A percentile compares a stretch with the other conserved stretches of the same genome.
Conservation (phyloP, 352 stramenopile species). For the Saprolegnia diclina region DNA sequence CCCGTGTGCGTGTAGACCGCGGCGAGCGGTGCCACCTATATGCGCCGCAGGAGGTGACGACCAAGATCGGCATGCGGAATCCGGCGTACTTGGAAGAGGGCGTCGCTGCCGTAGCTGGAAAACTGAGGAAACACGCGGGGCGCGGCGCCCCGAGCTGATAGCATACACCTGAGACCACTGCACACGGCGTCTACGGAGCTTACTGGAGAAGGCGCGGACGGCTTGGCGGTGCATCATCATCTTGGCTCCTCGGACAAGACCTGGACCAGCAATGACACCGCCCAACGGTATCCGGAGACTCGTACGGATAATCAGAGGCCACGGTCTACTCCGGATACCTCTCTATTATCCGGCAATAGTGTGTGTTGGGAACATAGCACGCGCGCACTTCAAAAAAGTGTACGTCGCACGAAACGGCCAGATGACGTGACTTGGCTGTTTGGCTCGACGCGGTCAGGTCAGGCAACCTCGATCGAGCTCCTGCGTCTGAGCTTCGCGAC, state of each 20-base stretch:
- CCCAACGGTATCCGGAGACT: background rate
- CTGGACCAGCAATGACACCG: background rate
- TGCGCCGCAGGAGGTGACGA: background rate
- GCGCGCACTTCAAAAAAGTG: background rate
- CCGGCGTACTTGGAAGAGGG: slow-evolving; percentile 50
- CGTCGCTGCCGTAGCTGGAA: slow-evolving; percentile 60
- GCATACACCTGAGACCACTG: background rate
- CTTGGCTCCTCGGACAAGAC: background rate
- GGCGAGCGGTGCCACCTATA: slow-evolving; percentile 49
- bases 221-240: background rate
- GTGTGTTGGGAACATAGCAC: background rate
- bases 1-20: slow-evolving; percentile 56
- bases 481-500: too few species aligned
- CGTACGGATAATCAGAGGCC: background rate
- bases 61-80: background rate
- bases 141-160: slow-evolving; percentile 23
- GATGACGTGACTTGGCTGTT: background rate
- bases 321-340: background rate
- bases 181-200: background rate
- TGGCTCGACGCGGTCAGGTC: background rate
- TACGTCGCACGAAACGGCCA: background rate
- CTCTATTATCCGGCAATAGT: too few species aligned
- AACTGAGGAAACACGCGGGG: slow-evolving; percentile 75
- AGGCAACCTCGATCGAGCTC: too few species aligned
- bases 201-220: slow-evolving; percentile 21